Base-by-base conservation (phyloP, 805 yeast species). In the Metschnikowia gruessii region DNA sequence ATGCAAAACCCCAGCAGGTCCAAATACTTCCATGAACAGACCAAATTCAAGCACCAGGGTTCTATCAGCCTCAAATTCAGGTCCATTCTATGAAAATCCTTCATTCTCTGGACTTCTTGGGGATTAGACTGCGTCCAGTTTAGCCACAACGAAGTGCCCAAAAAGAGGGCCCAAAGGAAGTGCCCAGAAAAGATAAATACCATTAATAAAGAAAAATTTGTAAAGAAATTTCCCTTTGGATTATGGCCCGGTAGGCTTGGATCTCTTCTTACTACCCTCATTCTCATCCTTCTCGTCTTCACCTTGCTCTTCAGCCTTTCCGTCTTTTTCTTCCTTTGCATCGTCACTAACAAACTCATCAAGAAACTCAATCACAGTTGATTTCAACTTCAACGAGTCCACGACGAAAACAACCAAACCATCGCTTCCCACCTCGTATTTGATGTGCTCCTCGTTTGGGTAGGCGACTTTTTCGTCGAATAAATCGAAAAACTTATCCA, bases 401-500 rank as follows among this genome's bases (percentile, higher is more conserved):
- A 77, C 82, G n/a, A 80, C 68, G 24, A 80, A 70, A 45, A 80
- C 79, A 45, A 80, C 79, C 45, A 80, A 62, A 3, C 84, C 84
- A 56, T 80, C 84, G 42, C 81, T 76, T 3, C 83, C 83, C 2
- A 79, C 82, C 50, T 80, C 83, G 54, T 80, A 80, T 56, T 79
- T 78, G 52, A 80, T 71, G 49, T 72, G 70, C 4, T 73, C 76
- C 50, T 78, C 80, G 52, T 80, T 79, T 3, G 83, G 83, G 35
- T 72, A 66, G 8, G 83, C 81, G 13, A 80, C 67, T 19, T 61
- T 59, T 33, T 66, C 74, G 56, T 80, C 84, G 53, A 80, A 80
- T 32, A 59, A 57, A 53, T 80, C 82, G 52, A 80, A 79, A 51
- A 79, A 78, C 28, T 56, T 62, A 55, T 80, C 79, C 56, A 79